Conservation (phyloP, 2,329 filamentous ascomycete genomes). For the Microsporum audouinii region DNA sequence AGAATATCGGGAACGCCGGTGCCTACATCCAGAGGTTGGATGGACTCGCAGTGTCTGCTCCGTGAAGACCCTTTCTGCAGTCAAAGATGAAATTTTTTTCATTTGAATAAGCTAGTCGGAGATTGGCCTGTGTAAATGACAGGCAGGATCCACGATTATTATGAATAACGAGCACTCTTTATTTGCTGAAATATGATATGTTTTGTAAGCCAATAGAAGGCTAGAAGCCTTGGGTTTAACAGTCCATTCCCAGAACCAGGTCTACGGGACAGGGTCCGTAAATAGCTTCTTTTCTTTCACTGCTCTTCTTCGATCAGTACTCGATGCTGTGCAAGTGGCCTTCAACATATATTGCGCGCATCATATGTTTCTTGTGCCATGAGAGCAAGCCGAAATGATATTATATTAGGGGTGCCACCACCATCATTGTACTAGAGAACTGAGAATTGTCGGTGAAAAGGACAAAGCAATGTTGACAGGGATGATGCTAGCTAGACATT, state of each 20-base stretch:
- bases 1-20: conserved; percentile 15
- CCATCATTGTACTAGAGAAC: neutral
- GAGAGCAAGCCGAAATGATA: neutral
- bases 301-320: neutral
- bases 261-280: neutral
- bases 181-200: neutral
- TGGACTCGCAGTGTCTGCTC: conserved; percentile 4
- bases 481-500: neutral
- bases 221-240: neutral
- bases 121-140: neutral
- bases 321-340: neutral
- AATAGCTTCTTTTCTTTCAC: neutral
- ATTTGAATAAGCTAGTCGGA: neutral
- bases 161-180: neutral
- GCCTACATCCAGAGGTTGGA: conserved; percentile 13
- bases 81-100: neutral
- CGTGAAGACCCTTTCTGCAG: neutral
- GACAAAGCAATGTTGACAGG: neutral
- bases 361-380: neutral
- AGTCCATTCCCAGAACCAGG: neutral
- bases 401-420: neutral
- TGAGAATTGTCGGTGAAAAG: neutral
- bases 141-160: too few relatives aligned
- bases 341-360: neutral
- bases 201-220: neutral